These are phyloP conservation scores for Colletotrichum filicis DNA, from an alignment of 2,329 filamentous ascomycete species.

Conservation along the genomic window DNA sequence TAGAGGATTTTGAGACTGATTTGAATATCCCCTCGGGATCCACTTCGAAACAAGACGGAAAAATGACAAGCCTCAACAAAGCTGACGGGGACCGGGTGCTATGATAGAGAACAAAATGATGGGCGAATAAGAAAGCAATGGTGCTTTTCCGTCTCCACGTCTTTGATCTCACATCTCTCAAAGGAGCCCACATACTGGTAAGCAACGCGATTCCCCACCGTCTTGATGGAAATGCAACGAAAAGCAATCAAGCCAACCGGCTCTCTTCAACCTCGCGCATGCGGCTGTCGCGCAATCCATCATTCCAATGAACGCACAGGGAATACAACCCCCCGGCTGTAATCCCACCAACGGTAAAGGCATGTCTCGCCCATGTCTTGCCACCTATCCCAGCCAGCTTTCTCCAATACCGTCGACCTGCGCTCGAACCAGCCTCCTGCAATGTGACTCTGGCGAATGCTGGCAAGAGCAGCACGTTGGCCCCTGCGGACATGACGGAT, in stretches of 20 bases:
- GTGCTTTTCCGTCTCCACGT: too few relatives aligned
- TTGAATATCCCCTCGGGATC: too few relatives aligned
- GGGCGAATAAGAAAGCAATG: too few relatives aligned
- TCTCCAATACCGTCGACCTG: not conserved
- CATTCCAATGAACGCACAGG: not conserved
- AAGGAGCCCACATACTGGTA: not conserved
- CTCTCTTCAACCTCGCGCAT: not conserved
- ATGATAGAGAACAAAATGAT: too few relatives aligned
- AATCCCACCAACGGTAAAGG: not conserved
- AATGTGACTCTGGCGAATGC: not conserved
- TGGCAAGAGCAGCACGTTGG: not conserved
- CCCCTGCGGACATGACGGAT: constrained; percentile 9
- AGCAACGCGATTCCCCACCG: not conserved
- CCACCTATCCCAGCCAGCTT: not conserved
- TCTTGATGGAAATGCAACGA: not conserved
- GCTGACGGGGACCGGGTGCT: too few relatives aligned
- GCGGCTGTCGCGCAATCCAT: not conserved
- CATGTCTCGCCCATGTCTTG: not conserved
- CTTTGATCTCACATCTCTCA: too few relatives aligned
- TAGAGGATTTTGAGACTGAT: too few relatives aligned
- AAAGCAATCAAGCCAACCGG: not conserved
- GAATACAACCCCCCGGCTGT: not conserved
- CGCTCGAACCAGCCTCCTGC: not conserved
- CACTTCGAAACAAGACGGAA: too few relatives aligned
- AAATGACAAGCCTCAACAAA: too few relatives aligned